A percentile compares a stretch with the other conserved stretches of the same genome.
Conservation (phyloP, 83 land plant genomes). For the Diphasiastrum complanatum region DNA sequence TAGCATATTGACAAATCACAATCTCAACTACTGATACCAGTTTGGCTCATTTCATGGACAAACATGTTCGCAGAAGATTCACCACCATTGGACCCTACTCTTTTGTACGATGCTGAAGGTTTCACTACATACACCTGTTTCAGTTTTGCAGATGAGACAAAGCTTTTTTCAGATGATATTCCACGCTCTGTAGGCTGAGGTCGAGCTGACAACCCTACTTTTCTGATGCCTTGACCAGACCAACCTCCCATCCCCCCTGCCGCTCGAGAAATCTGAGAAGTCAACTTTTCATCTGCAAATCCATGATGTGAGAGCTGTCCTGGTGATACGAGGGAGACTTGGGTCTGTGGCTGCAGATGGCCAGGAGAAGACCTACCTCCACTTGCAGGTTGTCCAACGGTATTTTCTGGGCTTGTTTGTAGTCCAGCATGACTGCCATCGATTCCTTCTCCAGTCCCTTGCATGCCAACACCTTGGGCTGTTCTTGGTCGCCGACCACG, state of each 20-base stretch:
- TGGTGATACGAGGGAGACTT: too few relatives aligned
- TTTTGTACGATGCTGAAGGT: conserved; percentile 21
- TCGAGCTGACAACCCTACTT: conserved; percentile 22
- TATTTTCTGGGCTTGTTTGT: too few relatives aligned
- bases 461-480: not conserved
- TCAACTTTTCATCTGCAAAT: conserved; percentile 14
- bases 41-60: conserved; percentile 18
- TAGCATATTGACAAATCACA: not conserved
- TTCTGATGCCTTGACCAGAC: conserved; percentile 27
- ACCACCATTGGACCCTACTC: too few relatives aligned
- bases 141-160: conserved; percentile 24
- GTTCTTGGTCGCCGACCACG: not conserved
- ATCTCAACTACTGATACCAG: conserved; percentile 13
- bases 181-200: conserved; percentile 24
- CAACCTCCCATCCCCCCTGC: conserved; percentile 17
- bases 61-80: conserved; percentile 16
- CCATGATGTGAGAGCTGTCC: conserved; percentile 11
- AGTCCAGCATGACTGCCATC: too few relatives aligned
- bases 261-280: conserved; percentile 20
- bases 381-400: too few relatives aligned
- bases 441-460: not conserved
- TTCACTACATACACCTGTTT: conserved; percentile 29
- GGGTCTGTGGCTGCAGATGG: too few relatives aligned
- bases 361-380: too few relatives aligned
- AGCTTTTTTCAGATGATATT: conserved; percentile 16